A percentile compares a stretch with the other conserved stretches of the same genome.
Conservation (phyloP, 139 green algal species). For the Micromonas commoda region DNA sequence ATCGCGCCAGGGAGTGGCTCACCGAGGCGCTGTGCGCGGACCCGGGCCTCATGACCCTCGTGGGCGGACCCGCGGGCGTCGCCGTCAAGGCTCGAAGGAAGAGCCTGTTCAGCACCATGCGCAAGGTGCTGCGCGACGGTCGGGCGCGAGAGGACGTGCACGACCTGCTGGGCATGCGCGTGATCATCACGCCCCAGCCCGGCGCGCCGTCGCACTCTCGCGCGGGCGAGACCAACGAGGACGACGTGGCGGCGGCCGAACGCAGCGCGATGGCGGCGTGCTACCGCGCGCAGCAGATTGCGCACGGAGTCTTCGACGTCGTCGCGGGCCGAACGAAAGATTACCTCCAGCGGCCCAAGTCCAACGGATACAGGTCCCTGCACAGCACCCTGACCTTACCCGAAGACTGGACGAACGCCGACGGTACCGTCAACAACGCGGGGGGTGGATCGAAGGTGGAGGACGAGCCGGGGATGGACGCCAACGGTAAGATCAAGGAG, state of each 20-base stretch:
- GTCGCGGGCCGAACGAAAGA: slow-evolving; percentile 58
- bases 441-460: not conserved
- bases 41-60: slow-evolving; percentile 47
- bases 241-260: slow-evolving; percentile 22
- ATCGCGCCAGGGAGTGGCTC: slow-evolving; percentile 45
- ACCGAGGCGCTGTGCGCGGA: slow-evolving; percentile 50
- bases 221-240: not conserved
- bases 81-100: slow-evolving; percentile 68
- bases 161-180: slow-evolving; percentile 84
- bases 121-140: slow-evolving; percentile 81
- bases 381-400: slow-evolving; percentile 43
- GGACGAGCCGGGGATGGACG: slow-evolving; percentile 5
- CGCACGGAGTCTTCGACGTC: slow-evolving; percentile 54
- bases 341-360: slow-evolving; percentile 81
- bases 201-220: not conserved
- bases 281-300: slow-evolving; percentile 66
- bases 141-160: slow-evolving; percentile 61
- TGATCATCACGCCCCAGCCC: slow-evolving; percentile 60
- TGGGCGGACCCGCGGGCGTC: slow-evolving; percentile 32
- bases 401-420: slow-evolving; percentile 19
- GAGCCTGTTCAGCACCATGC: slow-evolving; percentile 81
- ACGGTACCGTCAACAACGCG: not conserved
- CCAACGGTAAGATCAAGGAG: not conserved
- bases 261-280: slow-evolving; percentile 49
- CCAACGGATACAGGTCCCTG: slow-evolving; percentile 85